These are phyloP conservation scores for Pythium aphanidermatum DNA, from an alignment of 352 stramenopile genomes.

Conservation along the genomic window DNA sequence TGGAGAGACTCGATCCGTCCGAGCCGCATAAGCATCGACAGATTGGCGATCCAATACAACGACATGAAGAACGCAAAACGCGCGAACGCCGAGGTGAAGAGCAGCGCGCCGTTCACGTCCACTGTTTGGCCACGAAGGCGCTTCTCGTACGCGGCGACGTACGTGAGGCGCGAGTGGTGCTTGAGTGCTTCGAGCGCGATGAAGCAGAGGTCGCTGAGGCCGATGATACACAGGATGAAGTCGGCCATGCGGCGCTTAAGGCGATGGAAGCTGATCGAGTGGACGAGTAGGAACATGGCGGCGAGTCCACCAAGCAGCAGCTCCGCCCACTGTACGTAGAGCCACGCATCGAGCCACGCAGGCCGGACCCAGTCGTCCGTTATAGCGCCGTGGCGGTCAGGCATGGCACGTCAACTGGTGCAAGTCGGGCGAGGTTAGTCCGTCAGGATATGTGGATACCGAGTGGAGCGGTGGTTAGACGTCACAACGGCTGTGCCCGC, in stretches of 20 bases:
- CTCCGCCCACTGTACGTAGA: constrained; percentile 42
- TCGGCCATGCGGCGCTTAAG: constrained; percentile 65
- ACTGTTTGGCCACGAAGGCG: neutral
- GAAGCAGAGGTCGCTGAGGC: constrained; percentile 50
- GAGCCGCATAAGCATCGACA: constrained; percentile 65
- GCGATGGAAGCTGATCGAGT: constrained; percentile 50
- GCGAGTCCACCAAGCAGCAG: constrained; percentile 28
- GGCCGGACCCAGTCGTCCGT: neutral
- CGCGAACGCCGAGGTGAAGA: constrained; percentile 35
- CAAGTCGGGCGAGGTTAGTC: too few species aligned
- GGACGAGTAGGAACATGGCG: constrained; percentile 52
- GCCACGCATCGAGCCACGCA: constrained; percentile 36
- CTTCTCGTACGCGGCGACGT: constrained; percentile 32
- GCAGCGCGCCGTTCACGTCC: constrained; percentile 7
- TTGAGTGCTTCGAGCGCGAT: constrained; percentile 40
- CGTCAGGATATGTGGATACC: too few species aligned
- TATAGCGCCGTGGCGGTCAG: neutral
- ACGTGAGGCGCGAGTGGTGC: constrained; percentile 34
- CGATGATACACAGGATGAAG: constrained; percentile 62
- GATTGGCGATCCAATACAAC: constrained; percentile 60
- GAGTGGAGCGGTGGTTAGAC: too few species aligned
- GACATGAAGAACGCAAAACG: constrained; percentile 74
- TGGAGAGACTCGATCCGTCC: constrained; percentile 50
- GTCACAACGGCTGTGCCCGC: too few species aligned
- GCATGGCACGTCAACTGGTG: neutral